phyloP scores from a whole-genome alignment of 2,329 filamentous ascomycete species.

The Corinectria fuckeliana region DNA sequence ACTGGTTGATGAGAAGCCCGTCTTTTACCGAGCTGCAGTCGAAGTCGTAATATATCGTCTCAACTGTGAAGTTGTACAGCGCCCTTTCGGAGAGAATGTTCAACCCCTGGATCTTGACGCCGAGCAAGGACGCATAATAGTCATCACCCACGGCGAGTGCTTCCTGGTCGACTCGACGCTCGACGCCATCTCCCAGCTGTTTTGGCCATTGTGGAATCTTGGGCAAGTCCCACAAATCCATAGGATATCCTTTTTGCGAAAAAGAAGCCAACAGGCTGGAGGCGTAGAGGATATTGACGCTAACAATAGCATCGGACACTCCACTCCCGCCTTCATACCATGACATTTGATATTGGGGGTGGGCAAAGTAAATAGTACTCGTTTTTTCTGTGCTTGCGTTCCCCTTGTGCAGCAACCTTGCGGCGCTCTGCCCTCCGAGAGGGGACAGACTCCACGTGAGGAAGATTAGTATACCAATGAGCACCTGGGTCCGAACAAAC shows the following conservation, averaged over 20 bases:
- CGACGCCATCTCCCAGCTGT: not conserved
- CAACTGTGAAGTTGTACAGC: conserved; percentile 1
- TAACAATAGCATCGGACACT: not conserved
- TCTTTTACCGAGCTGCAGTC: not conserved
- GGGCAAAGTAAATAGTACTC: not conserved
- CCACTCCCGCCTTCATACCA: not conserved
- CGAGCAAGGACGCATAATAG: conserved; percentile 3
- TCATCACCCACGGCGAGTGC: not conserved
- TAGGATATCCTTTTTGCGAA: not conserved
- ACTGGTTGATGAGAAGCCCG: not conserved
- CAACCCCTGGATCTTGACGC: conserved; percentile 1
- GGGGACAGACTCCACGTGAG: conserved; percentile 13
- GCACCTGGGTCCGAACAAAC: conserved; percentile 1
- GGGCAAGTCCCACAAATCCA: conserved; percentile 17
- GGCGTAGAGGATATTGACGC: not conserved
- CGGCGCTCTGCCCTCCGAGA: conserved; percentile 14
- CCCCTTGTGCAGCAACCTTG: not conserved
- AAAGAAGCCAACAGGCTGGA: not conserved
- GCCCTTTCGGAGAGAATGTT: not conserved
- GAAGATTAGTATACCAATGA: not conserved
- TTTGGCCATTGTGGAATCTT: conserved; percentile 13
- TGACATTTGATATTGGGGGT: not conserved
- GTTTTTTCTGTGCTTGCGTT: not conserved
- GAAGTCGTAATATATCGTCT: conserved; percentile 1
- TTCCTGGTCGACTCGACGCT: not conserved